A percentile compares a stretch with the other conserved stretches of the same genome.
phyloP scores from a whole-genome alignment of 2,329 filamentous ascomycete species.

The Exophiala viscosa region DNA sequence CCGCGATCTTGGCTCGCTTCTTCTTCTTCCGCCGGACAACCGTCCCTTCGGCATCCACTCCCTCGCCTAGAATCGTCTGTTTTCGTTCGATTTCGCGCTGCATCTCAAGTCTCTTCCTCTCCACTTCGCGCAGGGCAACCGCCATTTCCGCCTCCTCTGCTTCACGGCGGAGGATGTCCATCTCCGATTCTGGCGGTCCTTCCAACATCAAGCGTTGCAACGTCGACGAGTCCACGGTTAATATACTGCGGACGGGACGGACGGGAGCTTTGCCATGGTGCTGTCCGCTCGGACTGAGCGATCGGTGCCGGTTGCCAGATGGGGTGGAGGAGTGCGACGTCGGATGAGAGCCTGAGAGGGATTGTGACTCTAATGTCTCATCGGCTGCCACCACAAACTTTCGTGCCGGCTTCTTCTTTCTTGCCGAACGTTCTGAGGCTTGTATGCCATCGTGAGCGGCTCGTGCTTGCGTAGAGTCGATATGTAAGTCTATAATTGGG shows the following conservation, averaged over 20 bases:
- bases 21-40: constrained; percentile 59
- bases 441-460: constrained; percentile 4
- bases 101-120: constrained; percentile 83
- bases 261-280: background rate
- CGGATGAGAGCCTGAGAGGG: constrained; percentile 36
- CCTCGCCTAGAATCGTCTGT: constrained; percentile 44
- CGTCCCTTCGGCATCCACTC: constrained; percentile 44
- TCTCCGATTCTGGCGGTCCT: constrained; percentile 36
- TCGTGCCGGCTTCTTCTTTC: constrained; percentile 45
- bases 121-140: constrained; percentile 82
- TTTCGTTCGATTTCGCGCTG: constrained; percentile 45
- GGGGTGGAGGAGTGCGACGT: constrained; percentile 17
- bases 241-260: constrained; percentile 59
- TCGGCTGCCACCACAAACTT: constrained; percentile 68
- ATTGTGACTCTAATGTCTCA: constrained; percentile 60
- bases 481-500: constrained; percentile 87
- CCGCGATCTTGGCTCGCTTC: constrained; percentile 43
- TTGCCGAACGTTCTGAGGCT: constrained; percentile 25
- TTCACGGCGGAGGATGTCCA: constrained; percentile 57
- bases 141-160: constrained; percentile 85
- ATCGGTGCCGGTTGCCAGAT: constrained; percentile 12
- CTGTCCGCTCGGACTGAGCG: constrained; percentile 12
- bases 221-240: constrained; percentile 83
- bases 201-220: constrained; percentile 70
- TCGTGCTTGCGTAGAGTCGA: constrained; percentile 53